These are phyloP conservation scores for Curvularia lunata DNA, from an alignment of 2,329 filamentous ascomycete species.

Conservation along the genomic window DNA sequence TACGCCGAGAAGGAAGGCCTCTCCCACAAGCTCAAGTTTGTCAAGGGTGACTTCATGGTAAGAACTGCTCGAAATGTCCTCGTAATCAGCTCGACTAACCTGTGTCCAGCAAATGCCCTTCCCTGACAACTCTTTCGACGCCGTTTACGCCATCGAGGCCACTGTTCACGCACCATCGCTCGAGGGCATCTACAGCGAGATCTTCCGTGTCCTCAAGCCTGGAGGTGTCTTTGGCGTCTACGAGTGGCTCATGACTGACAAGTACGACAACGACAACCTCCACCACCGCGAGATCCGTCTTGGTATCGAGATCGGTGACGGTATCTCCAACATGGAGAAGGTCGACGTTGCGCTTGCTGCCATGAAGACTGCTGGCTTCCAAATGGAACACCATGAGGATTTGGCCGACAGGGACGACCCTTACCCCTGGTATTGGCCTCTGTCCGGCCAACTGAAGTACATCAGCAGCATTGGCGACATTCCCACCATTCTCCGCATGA, in stretches of 20 bases:
- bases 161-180: conserved; percentile 93
- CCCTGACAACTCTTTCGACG: conserved; percentile 88
- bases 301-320: conserved; percentile 93
- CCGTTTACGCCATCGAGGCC: conserved; percentile 96
- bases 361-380: conserved; percentile 87
- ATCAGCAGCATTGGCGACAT: conserved; percentile 80
- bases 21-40: conserved; percentile 78
- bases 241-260: conserved; percentile 98
- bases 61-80: conserved; percentile 12
- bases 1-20: conserved; percentile 86
- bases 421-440: conserved; percentile 92
- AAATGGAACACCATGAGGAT: conserved; percentile 83
- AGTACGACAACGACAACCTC: conserved; percentile 87
- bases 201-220: conserved; percentile 93
- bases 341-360: conserved; percentile 80
- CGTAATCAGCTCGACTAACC: conserved; percentile 11
- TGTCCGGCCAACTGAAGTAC: conserved; percentile 84
- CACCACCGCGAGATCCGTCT: conserved; percentile 89
- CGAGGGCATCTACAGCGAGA: conserved; percentile 91
- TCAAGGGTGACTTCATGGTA: conserved; percentile 97
- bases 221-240: conserved; percentile 96
- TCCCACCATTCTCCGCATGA: conserved; percentile 87
- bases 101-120: conserved; percentile 82
- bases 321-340: conserved; percentile 97
- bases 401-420: conserved; percentile 76